Percentiles rank a stretch among this genome's conserved stretches.
Conservation (phyloP, 495 filamentous ascomycete species). For the Penicillium cataractarum region DNA sequence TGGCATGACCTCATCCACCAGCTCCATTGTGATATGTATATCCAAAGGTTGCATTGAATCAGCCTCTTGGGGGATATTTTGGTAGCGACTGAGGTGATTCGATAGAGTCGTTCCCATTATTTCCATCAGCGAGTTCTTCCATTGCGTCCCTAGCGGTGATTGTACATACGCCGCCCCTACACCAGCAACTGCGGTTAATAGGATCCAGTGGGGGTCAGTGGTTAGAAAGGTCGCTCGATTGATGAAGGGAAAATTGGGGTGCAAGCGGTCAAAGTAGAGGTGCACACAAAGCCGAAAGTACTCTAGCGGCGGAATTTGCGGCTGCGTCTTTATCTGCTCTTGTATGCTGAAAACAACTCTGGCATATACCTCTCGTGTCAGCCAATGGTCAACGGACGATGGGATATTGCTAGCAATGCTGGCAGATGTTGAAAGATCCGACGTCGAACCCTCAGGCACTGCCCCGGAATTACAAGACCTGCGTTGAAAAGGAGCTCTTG, state of each 20-base stretch:
- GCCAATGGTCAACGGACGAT: not conserved
- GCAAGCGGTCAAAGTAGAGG: not conserved
- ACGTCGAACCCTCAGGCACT: not conserved
- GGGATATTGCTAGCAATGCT: not conserved
- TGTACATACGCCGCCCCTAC: slow-evolving; percentile 3
- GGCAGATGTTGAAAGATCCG: not conserved
- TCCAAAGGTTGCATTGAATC: not conserved
- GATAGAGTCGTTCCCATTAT: not conserved
- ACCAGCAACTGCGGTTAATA: slow-evolving; percentile 1
- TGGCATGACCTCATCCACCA: not conserved
- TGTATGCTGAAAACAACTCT: not conserved
- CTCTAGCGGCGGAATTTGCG: not conserved
- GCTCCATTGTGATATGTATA: not conserved
- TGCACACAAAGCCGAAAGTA: slow-evolving; percentile 6
- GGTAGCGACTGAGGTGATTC: not conserved
- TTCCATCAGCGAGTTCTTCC: slow-evolving; percentile 5
- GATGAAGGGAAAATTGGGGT: slow-evolving; percentile 8
- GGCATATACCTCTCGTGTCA: not conserved
- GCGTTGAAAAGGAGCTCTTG: slow-evolving; percentile 8
- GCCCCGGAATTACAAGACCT: not conserved
- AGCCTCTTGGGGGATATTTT: not conserved
- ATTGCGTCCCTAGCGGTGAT: slow-evolving; percentile 3
- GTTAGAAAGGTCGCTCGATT: not conserved
- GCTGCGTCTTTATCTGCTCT: not conserved
- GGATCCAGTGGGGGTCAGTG: not conserved